Evolutionary conservation across 805 yeast genomes (phyloP), one percentile per base, ranked within the genome.

Genomic region (Candida loeiensis): DNA sequence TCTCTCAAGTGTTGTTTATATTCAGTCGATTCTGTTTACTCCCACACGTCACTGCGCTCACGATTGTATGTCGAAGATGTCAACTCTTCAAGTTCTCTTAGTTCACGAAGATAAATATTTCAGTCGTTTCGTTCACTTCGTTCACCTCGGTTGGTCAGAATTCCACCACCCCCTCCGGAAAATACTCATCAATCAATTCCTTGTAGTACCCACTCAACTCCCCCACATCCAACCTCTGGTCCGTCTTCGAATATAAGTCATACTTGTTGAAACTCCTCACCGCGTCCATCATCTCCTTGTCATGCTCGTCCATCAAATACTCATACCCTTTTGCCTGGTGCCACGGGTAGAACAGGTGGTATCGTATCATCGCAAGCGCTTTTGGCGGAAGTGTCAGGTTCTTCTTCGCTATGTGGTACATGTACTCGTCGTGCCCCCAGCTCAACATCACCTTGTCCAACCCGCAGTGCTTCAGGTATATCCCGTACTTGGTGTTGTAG

Each of bases 381-480:
- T 80, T 83, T 6, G 71, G 73, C 2, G 87, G 86, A 34, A 82
- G 61, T 1, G 71, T 74, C 11, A 85, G 79, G 51, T 79, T 82
- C 41, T 69, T 66, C 54, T 79, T 81, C 9, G 85, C 85, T 22
- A 82, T 64, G 51, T 81, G 85, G 48, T 80, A 82, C 85, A 82
- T 80, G 58, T 82, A 82, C 53, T 82, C 89, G 55, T 82, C 89
- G 51, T 82, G 89, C 4, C 89, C 89, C 88, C 87, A 82, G 41
- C 85, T 78, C 30, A 82, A 58, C 83, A 82, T 79, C 19, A 82
- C 85, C 29, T 78, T 77, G 43, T 78, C 84, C 25, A 82, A 56
- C 0, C 89, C 89, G 56, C 87, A 80, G 44, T 76, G 69, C 27
- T 72, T 74, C 21, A 76, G 71, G 53, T 82, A 82, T 22, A 82